Evolutionary conservation across 148 eudicot species (phyloP), one percentile per base, ranked within the genome.

Genomic region (Pharnaceum exiguum): DNA sequence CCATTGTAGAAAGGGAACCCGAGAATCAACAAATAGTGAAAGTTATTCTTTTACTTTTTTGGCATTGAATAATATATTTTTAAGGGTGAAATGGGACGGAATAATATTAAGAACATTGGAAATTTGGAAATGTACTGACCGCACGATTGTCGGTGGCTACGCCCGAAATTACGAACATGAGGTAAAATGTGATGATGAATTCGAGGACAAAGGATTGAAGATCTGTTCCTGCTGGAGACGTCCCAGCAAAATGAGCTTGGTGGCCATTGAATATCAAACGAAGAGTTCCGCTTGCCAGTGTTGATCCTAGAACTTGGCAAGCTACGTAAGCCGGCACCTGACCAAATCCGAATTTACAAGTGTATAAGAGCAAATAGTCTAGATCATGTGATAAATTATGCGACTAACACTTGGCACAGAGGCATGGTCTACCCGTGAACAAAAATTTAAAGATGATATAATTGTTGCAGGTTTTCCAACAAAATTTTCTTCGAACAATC

Each of bases 81-180:
- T 45, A 25, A 45, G 24, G 21, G 8, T 43, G 46, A 43, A 43
- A n/a, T 24, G 9, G 15, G 17, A 7, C 5, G 0, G 46, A 5
- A 43, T 15, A 4, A 43, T 43, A 43, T 43, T 2, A 15, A 16
- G n/a, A 5, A 5, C 5, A 4, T 42, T 42, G 46, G 18, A 18
- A 42, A 3, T 15, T 45, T 21, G 27, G 49, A 30, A 31, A 1
- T 30, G 10, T 29, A 85, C 78, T 64, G 21, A 86, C 94, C 29
- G 89, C 94, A 57, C 89, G 75, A 46, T 75, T 75, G 51, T 86
- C 94, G 0, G 94, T 80, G 66, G 86, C 82, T 2, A 85, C 83
- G 1, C 77, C 79, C 10, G 82, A 79, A 5, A 82, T 75, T 65
- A 85, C 85, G 40, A 86, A 86, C 94, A 86, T 82, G 66, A 86